Conservation (phyloP, 2,329 filamentous ascomycete species). For the Fusarium musae region DNA sequence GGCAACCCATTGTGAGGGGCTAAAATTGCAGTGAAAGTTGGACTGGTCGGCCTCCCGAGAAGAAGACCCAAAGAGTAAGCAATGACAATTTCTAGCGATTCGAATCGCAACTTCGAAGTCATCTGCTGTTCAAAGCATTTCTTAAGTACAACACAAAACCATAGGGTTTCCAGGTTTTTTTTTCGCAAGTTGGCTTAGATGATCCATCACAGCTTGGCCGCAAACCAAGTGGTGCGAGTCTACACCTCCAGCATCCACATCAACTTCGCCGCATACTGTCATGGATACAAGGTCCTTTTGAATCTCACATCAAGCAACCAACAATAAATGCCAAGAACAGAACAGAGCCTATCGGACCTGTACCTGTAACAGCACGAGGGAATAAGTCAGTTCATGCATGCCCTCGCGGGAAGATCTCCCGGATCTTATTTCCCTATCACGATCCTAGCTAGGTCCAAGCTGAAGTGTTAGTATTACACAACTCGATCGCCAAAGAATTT, state of each 20-base stretch:
- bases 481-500: constrained; percentile 29
- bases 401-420: constrained; percentile 31
- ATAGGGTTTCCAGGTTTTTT: too few species aligned
- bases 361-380: neutral
- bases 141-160: accelerated
- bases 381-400: constrained; percentile 22
- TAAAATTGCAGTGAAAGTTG: constrained; percentile 5
- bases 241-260: neutral
- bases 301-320: neutral
- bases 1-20: neutral
- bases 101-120: neutral
- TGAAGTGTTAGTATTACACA: constrained; percentile 22
- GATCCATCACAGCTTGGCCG: neutral
- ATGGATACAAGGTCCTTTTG: neutral
- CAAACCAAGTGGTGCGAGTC: constrained; percentile 3
- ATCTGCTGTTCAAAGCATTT: accelerated
- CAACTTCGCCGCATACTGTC: neutral
- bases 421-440: constrained; percentile 28
- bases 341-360: constrained; percentile 1
- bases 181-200: accelerated
- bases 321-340: neutral
- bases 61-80: neutral
- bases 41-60: too few species aligned
- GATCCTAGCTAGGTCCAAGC: neutral
- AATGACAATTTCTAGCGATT: accelerated